Conservation (phyloP, 148 eudicot genomes). For the Spergularia marina region DNA sequence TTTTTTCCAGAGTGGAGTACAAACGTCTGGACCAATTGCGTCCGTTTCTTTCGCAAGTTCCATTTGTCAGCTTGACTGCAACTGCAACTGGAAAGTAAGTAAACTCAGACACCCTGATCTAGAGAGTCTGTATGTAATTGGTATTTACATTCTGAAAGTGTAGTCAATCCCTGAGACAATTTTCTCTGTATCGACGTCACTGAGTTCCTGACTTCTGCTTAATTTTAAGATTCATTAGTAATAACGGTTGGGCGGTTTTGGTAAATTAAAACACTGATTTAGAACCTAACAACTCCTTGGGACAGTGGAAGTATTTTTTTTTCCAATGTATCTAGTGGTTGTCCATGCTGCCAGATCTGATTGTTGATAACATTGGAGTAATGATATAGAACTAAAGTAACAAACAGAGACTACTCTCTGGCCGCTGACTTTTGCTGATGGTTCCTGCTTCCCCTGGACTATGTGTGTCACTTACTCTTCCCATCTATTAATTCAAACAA, state of each 20-base stretch:
- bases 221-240: neutral
- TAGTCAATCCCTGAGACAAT: neutral
- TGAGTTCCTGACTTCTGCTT: neutral
- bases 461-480: neutral
- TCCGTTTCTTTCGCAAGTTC: slow-evolving; percentile 51
- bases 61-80: slow-evolving; percentile 78
- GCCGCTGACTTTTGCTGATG: neutral
- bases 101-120: neutral
- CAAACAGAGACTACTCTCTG: neutral
- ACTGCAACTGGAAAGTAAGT: slow-evolving; percentile 84
- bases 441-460: neutral
- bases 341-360: neutral
- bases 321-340: neutral
- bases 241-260: neutral
- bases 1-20: slow-evolving; percentile 62
- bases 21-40: slow-evolving; percentile 69
- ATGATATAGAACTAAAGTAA: neutral
- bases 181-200: neutral
- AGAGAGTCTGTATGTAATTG: neutral
- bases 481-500: neutral
- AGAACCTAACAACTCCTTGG: neutral
- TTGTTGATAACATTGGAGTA: neutral
- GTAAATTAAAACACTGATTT: neutral
- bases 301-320: neutral
- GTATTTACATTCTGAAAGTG: neutral